Evolutionary conservation across 2,329 filamentous ascomycete species (phyloP).

Genomic region (Davidsoniella eucalypti): DNA sequence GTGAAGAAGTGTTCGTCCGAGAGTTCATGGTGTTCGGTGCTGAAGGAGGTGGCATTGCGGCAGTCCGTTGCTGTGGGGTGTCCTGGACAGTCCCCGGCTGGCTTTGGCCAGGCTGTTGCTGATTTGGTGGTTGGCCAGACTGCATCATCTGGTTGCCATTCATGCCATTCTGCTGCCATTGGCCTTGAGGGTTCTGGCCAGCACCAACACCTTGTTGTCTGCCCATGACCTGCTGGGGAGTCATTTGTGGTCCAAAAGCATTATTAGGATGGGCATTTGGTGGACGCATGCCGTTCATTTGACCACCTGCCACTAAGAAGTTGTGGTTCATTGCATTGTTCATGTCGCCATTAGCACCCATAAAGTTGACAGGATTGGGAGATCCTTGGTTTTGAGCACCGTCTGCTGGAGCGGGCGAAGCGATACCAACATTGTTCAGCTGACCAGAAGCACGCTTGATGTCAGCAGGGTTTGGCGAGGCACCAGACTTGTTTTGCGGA

Average conservation of each 20-base stretch:
- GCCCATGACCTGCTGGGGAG: slow-evolving; percentile 29
- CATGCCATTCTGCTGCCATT: slow-evolving; percentile 27
- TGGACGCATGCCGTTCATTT: slow-evolving; percentile 50
- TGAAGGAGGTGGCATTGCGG: slow-evolving; percentile 45
- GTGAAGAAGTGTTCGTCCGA: slow-evolving; percentile 39
- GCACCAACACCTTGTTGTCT: slow-evolving; percentile 20
- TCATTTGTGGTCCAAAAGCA: slow-evolving; percentile 36
- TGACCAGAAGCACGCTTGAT: slow-evolving; percentile 66
- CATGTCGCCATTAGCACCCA: slow-evolving; percentile 35
- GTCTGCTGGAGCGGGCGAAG: slow-evolving; percentile 51
- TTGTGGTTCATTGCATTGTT: slow-evolving; percentile 39
- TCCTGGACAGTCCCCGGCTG: slow-evolving; percentile 40
- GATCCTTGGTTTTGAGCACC: slow-evolving; percentile 49
- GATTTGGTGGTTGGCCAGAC: slow-evolving; percentile 11
- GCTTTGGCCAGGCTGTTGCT: slow-evolving; percentile 19
- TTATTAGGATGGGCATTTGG: slow-evolving; percentile 47
- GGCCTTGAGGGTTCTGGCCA: slow-evolving; percentile 18
- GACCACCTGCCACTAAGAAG: slow-evolving; percentile 36
- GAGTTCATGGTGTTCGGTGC: slow-evolving; percentile 40
- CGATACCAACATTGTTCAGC: slow-evolving; percentile 51
- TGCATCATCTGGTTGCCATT: slow-evolving; percentile 25
- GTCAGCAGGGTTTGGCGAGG: slow-evolving; percentile 61
- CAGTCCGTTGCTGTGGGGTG: slow-evolving; percentile 52
- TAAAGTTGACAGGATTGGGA: slow-evolving; percentile 47
- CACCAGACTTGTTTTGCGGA: slow-evolving; percentile 48